Base-by-base conservation (phyloP, 495 filamentous ascomycete species). In the Hyphodiscus hymeniophilus region DNA sequence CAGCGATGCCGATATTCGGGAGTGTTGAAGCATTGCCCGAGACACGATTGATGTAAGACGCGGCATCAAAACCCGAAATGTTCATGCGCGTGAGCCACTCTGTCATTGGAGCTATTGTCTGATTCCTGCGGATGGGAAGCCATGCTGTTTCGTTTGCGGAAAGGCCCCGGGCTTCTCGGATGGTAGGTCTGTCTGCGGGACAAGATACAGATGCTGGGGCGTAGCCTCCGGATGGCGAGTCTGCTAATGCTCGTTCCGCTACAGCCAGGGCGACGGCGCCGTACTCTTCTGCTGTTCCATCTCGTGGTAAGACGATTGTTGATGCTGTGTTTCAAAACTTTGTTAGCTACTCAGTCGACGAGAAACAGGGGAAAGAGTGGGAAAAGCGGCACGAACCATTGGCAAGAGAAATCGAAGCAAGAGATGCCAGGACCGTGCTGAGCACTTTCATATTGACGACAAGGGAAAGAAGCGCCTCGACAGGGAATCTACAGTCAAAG, bases 1-100 rank as follows among this genome's bases (percentile, higher is more conserved):
- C 65, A 22, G 82, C 80, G 38, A 87, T 76, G 10, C 67, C 83
- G 42, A 87, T 74, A 71, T 72, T 87, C 42, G 68, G 81, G 33
- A 76, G 68, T 48, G 69, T 76, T 35, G 75, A 80, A 48, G 65
- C 63, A 59, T 82, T 80, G 12, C 73, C 63, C 17, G 67, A 58
- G 48, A 52, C 33, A 13, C 61, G 65, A 47, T 76, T 69, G 59
- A 98, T 73, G 57, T 90, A 96, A 3, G 60, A 58, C 2, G 59
- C 71, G 13, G 81, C 84, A 62, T 98, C 85, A 52, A 92, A 92
- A 50, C 77, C 80, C 15, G 72, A 59, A 50, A 98, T 87, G 44
- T 79, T 80, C 50, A 88, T 67, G 50, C 84, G 77, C 13, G 68
- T 67, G 31, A 98, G 75, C 42, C 94, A 80, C 34, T 47, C 44